Percentiles rank a stretch among this genome's conserved stretches.
Evolutionary conservation across 2,329 filamentous ascomycete genomes (phyloP).

Genomic region (Sodiomyces alkalinus): DNA sequence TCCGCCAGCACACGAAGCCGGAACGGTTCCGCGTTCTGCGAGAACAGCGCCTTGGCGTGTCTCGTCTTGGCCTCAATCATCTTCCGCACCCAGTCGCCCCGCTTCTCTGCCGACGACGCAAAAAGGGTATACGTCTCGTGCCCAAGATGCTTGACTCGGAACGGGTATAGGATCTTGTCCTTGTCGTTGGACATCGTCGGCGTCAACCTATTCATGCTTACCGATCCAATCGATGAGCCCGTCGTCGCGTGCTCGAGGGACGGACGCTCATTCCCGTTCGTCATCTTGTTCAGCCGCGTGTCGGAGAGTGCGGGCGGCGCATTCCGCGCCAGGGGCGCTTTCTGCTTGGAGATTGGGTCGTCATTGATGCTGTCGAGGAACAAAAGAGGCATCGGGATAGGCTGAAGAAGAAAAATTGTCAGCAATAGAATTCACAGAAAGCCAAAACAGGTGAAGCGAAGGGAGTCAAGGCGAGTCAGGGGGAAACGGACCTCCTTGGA

Average conservation of each 20-base stretch:
- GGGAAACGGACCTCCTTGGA: conserved; percentile 56
- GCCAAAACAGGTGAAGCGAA: too few species aligned
- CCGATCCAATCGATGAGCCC: conserved; percentile 45
- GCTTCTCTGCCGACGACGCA: conserved; percentile 57
- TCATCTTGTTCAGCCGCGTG: conserved; percentile 40
- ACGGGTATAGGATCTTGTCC: conserved; percentile 79
- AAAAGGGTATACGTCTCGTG: conserved; percentile 88
- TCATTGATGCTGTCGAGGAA: conserved; percentile 88
- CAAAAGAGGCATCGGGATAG: conserved; percentile 91
- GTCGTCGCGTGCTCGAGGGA: conserved; percentile 55
- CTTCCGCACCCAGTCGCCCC: conserved; percentile 82
- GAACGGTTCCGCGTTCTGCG: conserved; percentile 94
- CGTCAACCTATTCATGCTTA: conserved; percentile 21
- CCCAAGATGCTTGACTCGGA: conserved; percentile 89
- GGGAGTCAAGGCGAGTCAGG: too few species aligned
- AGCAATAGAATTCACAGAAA: too few species aligned
- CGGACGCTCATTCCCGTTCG: conserved; percentile 35
- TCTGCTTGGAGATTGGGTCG: conserved; percentile 73
- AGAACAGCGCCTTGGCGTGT: conserved; percentile 74
- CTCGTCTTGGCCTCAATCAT: conserved; percentile 91
- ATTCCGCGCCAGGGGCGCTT: conserved; percentile 47
- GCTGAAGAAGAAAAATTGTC: too few species aligned
- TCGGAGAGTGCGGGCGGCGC: conserved; percentile 41
- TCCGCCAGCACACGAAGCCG: conserved; percentile 83
- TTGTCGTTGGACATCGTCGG: conserved; percentile 48